A percentile compares a stretch with the other conserved stretches of the same genome.
Conservation (phyloP, 768 basidiomycete species). For the Trametes meyenii region DNA sequence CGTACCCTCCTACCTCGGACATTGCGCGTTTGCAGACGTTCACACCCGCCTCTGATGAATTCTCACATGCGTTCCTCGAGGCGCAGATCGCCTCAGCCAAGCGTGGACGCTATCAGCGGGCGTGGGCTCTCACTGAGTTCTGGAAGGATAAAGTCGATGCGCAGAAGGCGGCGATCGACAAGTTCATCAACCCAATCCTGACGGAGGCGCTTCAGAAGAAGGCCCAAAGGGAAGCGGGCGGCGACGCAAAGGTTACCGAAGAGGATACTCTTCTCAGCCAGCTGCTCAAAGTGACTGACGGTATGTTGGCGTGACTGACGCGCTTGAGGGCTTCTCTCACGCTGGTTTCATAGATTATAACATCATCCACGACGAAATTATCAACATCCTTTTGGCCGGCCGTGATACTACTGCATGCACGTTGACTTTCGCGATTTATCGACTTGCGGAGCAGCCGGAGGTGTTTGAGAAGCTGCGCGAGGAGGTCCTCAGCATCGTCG, state of each 20-base stretch:
- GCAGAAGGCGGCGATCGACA: constrained; percentile 44
- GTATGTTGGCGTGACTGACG: constrained; percentile 27
- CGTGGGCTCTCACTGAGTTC: constrained; percentile 50
- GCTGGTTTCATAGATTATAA: constrained; percentile 19
- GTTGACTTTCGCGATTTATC: constrained; percentile 57
- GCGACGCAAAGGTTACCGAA: constrained; percentile 27
- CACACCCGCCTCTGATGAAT: constrained; percentile 38
- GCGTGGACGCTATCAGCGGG: constrained; percentile 41
- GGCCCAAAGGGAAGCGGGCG: constrained; percentile 26
- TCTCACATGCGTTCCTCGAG: constrained; percentile 43
- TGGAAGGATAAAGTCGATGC: constrained; percentile 44
- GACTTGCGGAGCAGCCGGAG: constrained; percentile 54
- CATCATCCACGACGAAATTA: constrained; percentile 32
- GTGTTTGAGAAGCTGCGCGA: constrained; percentile 48
- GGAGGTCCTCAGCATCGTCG: constrained; percentile 52
- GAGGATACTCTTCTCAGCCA: constrained; percentile 43
- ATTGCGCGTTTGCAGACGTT: constrained; percentile 26
- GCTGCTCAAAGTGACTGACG: constrained; percentile 42
- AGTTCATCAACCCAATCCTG: constrained; percentile 53
- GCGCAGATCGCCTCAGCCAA: constrained; percentile 37
- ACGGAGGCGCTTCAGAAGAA: constrained; percentile 44
- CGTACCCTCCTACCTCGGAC: constrained; percentile 39
- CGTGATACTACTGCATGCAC: constrained; percentile 45
- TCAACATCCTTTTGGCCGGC: constrained; percentile 35
- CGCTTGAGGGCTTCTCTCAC: background rate